A percentile compares a stretch with the other conserved stretches of the same genome.
Evolutionary conservation across 2,329 filamentous ascomycete genomes (phyloP).

Genomic region (Clonostachys sp.): DNA sequence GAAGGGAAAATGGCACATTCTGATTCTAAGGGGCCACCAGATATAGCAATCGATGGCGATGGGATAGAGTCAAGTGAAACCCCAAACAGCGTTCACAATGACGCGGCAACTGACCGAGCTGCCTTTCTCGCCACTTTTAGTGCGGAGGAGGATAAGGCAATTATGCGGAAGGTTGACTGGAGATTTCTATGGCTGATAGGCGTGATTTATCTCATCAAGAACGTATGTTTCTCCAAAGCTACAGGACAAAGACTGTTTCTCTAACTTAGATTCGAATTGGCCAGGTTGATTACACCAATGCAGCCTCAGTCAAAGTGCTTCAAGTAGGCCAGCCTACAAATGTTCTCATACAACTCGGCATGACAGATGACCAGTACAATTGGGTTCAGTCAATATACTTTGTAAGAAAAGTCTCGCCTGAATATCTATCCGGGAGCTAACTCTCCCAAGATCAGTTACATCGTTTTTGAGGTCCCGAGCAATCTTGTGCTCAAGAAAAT

Average conservation of each 20-base stretch:
- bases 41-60: no score
- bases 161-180: background rate
- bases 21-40: no score
- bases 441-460: constrained; percentile 24
- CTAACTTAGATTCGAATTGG: no score
- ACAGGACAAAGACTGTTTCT: background rate
- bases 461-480: constrained; percentile 58
- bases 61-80: no score
- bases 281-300: background rate
- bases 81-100: background rate
- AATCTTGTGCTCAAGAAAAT: constrained; percentile 62
- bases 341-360: background rate
- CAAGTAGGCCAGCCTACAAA: background rate
- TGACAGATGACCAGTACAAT: background rate
- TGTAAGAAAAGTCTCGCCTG: background rate
- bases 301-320: background rate
- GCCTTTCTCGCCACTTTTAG: background rate
- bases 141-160: background rate
- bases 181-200: background rate
- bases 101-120: background rate
- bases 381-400: background rate
- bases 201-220: background rate
- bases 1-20: no score
- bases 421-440: background rate
- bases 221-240: background rate